These are phyloP conservation scores for Terana coerulea DNA, from an alignment of 768 basidiomycete genomes.

Conservation along the genomic window DNA sequence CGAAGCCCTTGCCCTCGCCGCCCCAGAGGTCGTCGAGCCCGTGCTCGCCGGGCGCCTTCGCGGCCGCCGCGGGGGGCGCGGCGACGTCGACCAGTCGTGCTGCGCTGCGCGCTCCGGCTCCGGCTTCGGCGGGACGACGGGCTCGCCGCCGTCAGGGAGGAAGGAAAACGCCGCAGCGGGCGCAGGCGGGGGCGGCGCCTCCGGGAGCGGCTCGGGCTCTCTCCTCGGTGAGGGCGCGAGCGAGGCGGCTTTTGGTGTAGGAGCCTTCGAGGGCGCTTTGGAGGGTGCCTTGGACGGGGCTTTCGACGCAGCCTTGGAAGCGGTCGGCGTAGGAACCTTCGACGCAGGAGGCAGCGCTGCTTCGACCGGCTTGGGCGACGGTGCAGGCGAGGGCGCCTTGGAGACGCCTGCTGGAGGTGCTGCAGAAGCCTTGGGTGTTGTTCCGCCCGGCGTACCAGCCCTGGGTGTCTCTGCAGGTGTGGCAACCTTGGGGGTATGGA, in stretches of 20 bases:
- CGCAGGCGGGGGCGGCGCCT: slow-evolving; percentile 8
- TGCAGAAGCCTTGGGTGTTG: slow-evolving; percentile 6
- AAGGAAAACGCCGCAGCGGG: background rate
- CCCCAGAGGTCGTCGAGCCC: slow-evolving; percentile 8
- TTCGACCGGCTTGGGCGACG: background rate
- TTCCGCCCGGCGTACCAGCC: background rate
- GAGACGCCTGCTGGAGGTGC: background rate
- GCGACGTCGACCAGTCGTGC: background rate
- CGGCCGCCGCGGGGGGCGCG: background rate
- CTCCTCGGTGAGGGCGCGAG: slow-evolving; percentile 1
- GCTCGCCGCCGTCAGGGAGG: slow-evolving; percentile 4
- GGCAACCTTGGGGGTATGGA: background rate
- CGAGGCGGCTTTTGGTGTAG: slow-evolving; percentile 16
- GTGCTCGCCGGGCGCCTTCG: background rate
- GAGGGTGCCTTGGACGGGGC: background rate
- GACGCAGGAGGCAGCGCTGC: background rate
- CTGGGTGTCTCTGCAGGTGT: slow-evolving; percentile 2
- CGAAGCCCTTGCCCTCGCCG: slow-evolving; percentile 6
- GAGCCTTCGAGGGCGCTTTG: slow-evolving; percentile 13
- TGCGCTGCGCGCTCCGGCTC: background rate
- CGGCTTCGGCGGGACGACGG: slow-evolving; percentile 6
- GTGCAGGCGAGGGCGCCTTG: background rate
- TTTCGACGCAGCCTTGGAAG: slow-evolving; percentile 10
- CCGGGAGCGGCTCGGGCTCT: slow-evolving; percentile 3
- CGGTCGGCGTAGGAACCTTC: background rate